Evolutionary conservation across 2,329 filamentous ascomycete genomes (phyloP).

Genomic region (Nectriaceae sp.): DNA sequence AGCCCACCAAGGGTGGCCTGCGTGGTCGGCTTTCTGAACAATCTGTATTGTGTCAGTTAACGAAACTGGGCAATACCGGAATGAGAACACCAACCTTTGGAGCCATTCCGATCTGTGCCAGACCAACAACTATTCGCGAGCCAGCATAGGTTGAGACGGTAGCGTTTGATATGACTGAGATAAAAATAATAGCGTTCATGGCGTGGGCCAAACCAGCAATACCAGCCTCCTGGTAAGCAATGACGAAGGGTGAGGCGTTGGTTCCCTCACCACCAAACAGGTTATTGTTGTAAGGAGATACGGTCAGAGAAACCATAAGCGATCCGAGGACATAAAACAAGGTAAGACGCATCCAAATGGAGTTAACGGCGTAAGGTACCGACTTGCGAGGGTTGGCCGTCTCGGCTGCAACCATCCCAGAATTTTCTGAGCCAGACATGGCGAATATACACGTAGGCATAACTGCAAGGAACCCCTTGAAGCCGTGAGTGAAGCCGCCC

Average conservation of each 20-base stretch:
- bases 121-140: constrained; percentile 44
- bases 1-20: constrained; percentile 13
- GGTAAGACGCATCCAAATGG: constrained; percentile 46
- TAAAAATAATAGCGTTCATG: constrained; percentile 51
- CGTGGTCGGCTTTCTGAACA: constrained; percentile 9
- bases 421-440: constrained; percentile 49
- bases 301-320: constrained; percentile 46
- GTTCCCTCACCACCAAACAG: constrained; percentile 43
- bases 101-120: constrained; percentile 45
- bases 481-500: constrained; percentile 43
- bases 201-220: constrained; percentile 44
- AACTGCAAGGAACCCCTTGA: constrained; percentile 56
- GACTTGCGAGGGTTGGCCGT: constrained; percentile 43
- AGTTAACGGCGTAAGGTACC: constrained; percentile 45
- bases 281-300: constrained; percentile 39
- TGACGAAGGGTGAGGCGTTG: constrained; percentile 48
- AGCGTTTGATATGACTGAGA: constrained; percentile 47
- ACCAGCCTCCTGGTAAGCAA: constrained; percentile 44
- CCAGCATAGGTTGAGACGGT: constrained; percentile 45
- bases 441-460: constrained; percentile 51
- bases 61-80: neutral
- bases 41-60: neutral
- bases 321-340: constrained; percentile 48
- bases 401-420: constrained; percentile 45
- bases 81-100: constrained; percentile 27